These are phyloP conservation scores for Periconia sp. DNA, from an alignment of 2,329 filamentous ascomycete species.

Conservation along the genomic window DNA sequence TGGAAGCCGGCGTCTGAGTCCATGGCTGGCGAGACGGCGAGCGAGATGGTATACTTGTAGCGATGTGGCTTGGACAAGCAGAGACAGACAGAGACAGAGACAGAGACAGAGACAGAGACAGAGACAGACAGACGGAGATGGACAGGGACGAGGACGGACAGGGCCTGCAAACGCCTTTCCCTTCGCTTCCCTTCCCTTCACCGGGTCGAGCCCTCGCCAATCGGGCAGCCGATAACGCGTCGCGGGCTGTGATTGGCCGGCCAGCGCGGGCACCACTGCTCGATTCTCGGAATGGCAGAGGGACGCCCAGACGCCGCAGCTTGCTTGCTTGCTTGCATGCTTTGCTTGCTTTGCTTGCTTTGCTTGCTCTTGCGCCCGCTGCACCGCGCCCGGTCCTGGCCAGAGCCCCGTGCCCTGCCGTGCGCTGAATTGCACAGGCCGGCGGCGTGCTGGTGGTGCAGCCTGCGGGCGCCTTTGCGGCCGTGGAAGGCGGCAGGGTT, in stretches of 20 bases:
- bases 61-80: too few species aligned
- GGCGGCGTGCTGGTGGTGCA: too few species aligned
- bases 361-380: neutral
- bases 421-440: conserved; percentile 16
- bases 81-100: neutral
- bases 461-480: too few species aligned
- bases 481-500: conserved; percentile 36
- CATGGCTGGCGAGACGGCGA: conserved; percentile 24
- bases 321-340: too few species aligned
- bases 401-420: too few species aligned
- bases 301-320: neutral
- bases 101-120: neutral
- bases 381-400: too few species aligned
- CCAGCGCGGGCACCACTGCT: neutral
- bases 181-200: too few species aligned
- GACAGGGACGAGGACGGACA: neutral
- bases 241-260: neutral
- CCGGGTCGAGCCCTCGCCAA: conserved; percentile 4
- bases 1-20: conserved; percentile 56
- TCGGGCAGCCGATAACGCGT: conserved; percentile 5
- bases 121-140: neutral
- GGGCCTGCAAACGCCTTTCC: neutral
- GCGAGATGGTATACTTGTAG: too few species aligned
- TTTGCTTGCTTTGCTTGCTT: neutral
- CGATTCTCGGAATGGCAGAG: neutral